Evolutionary conservation across 2,329 filamentous ascomycete species (phyloP).

Genomic region (Hymenotorrendiella dingleyae): DNA sequence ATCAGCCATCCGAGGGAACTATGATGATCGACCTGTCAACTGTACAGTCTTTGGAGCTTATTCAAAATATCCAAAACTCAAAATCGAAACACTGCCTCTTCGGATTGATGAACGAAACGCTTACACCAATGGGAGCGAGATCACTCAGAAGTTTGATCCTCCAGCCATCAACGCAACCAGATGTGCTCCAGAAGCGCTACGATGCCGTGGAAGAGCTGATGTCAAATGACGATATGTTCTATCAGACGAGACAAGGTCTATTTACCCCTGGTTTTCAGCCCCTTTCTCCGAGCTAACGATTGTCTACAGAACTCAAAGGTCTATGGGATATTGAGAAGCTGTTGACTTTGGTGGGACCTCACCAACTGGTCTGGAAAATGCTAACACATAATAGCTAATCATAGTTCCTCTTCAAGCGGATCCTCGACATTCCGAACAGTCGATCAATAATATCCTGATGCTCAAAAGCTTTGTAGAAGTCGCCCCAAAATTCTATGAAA

Average conservation of each 20-base stretch:
- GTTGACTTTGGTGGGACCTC: slow-evolving; percentile 58
- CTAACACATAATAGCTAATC: slow-evolving; percentile 55
- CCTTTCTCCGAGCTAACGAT: neutral
- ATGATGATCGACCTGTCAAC: slow-evolving; percentile 96
- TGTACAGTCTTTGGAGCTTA: slow-evolving; percentile 78
- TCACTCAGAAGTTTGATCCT: slow-evolving; percentile 80
- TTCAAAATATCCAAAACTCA: slow-evolving; percentile 74
- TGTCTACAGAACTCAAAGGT: slow-evolving; percentile 40
- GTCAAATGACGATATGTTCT: slow-evolving; percentile 79
- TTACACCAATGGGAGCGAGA: slow-evolving; percentile 82
- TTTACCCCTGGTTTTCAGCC: too few species aligned
- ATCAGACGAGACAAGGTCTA: slow-evolving; percentile 62
- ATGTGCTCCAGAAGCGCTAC: slow-evolving; percentile 66
- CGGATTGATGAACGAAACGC: slow-evolving; percentile 76
- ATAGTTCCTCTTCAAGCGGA: slow-evolving; percentile 62
- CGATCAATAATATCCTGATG: slow-evolving; percentile 81
- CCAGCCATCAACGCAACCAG: slow-evolving; percentile 71
- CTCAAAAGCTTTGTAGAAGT: slow-evolving; percentile 74
- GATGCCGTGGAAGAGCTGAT: slow-evolving; percentile 80
- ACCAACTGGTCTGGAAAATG: neutral
- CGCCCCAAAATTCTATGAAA: slow-evolving; percentile 61
- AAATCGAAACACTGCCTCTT: slow-evolving; percentile 81
- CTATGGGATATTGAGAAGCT: slow-evolving; percentile 75
- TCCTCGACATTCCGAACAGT: slow-evolving; percentile 67
- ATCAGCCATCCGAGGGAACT: slow-evolving; percentile 80